These are phyloP conservation scores for Paragyromitra xinjiangensis DNA, from an alignment of 495 filamentous ascomycete genomes.

Conservation along the genomic window DNA sequence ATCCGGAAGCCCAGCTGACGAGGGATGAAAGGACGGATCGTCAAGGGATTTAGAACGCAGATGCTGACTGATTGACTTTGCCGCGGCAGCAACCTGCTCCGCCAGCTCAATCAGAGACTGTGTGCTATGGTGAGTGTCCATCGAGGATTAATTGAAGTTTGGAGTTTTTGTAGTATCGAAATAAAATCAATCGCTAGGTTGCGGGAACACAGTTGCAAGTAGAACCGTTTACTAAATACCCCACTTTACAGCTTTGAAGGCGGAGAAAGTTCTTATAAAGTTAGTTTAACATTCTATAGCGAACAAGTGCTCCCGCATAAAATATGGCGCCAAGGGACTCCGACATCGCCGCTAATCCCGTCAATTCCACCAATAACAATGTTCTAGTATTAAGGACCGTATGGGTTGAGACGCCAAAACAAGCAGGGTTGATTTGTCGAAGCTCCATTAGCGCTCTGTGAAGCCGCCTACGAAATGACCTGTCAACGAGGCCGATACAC, in stretches of 20 bases:
- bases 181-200: neutral
- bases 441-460: neutral
- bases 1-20: slow-evolving; percentile 22
- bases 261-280: neutral
- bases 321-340: neutral
- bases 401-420: neutral
- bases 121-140: neutral
- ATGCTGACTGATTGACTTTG: slow-evolving; percentile 14
- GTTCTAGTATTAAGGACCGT: neutral
- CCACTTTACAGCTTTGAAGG: neutral
- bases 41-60: slow-evolving; percentile 23
- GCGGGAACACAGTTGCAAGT: neutral
- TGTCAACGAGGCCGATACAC: neutral
- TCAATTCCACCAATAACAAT: neutral
- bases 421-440: no score
- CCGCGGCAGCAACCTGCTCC: slow-evolving; percentile 31
- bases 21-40: slow-evolving; percentile 26
- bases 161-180: neutral
- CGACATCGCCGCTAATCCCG: neutral
- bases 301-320: neutral
- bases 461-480: slow-evolving; percentile 15
- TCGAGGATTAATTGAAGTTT: neutral
- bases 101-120: slow-evolving; percentile 33
- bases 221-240: neutral
- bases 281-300: neutral